Percentiles rank a stretch among this genome's conserved stretches.
phyloP scores from a whole-genome alignment of 179 eudicot species.

The Silene coronaria region DNA sequence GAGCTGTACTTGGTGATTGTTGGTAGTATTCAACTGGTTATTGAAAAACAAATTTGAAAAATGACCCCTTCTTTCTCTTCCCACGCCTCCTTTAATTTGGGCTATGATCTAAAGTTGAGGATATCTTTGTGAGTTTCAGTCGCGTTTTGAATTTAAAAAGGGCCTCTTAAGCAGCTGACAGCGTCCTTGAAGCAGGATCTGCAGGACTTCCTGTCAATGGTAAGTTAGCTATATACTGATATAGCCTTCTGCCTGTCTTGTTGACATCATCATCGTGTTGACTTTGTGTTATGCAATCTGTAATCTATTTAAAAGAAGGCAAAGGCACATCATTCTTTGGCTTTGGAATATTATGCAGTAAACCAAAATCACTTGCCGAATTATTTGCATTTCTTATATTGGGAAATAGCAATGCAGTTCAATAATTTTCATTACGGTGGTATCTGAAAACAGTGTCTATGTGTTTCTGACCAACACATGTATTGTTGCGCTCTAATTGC shows the following conservation, averaged over 20 bases:
- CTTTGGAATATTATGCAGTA: neutral
- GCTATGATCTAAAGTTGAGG: neutral
- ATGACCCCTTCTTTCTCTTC: neutral
- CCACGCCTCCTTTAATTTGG: neutral
- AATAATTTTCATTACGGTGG: neutral
- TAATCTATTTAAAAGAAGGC: neutral
- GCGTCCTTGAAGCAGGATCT: neutral
- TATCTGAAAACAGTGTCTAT: neutral
- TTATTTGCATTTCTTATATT: neutral
- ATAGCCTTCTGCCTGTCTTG: constrained; percentile 1
- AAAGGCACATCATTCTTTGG: neutral
- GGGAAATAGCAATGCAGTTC: neutral
- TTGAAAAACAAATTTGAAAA: neutral
- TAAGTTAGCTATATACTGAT: neutral
- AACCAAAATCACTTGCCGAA: neutral
- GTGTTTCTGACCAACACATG: neutral
- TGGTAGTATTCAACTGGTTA: neutral
- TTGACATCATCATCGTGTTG: constrained; percentile 6
- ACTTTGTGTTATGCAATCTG: constrained; percentile 1
- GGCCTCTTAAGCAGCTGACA: neutral
- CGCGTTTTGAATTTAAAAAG: neutral
- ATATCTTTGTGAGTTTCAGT: neutral
- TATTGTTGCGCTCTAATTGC: neutral
- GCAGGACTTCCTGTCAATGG: neutral
- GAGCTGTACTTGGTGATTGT: neutral